phyloP scores from a whole-genome alignment of 768 basidiomycete species.

The Galerina sulciceps region DNA sequence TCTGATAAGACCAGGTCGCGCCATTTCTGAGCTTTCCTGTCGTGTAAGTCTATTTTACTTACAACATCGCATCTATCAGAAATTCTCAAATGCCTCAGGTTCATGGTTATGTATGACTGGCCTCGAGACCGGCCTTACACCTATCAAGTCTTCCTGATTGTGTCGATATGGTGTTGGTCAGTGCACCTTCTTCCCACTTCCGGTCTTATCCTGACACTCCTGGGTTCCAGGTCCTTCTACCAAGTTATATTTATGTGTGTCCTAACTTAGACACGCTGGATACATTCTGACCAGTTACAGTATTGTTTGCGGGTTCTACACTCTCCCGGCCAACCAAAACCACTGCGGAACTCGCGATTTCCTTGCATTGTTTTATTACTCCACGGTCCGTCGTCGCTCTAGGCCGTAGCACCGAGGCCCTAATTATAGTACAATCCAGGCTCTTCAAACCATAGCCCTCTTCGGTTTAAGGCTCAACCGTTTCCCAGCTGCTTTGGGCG shows the following conservation, averaged over 20 bases:
- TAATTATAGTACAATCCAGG: conserved; percentile 26
- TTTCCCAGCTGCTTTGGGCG: conserved; percentile 65
- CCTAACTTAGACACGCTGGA: conserved; percentile 22
- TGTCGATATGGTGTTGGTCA: conserved; percentile 70
- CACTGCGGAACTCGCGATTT: conserved; percentile 50
- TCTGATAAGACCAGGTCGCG: conserved; percentile 44
- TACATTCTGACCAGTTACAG: conserved; percentile 22
- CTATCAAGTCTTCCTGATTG: conserved; percentile 65
- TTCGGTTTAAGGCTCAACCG: conserved; percentile 74
- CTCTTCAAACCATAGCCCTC: conserved; percentile 68
- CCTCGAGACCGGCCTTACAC: conserved; percentile 60
- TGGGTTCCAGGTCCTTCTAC: conserved; percentile 54
- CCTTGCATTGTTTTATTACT: conserved; percentile 51
- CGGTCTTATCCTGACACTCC: conserved; percentile 10
- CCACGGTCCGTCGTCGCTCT: conserved; percentile 35
- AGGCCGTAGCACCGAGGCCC: background rate
- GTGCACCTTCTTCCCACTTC: conserved; percentile 16
- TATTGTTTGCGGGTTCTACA: conserved; percentile 47
- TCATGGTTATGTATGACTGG: conserved; percentile 74
- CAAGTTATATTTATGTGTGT: conserved; percentile 58
- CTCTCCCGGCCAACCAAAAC: conserved; percentile 3
- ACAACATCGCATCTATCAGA: background rate
- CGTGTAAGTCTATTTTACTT: conserved; percentile 34
- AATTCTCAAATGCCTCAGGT: conserved; percentile 23
- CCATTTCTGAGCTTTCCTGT: conserved; percentile 67